These are phyloP conservation scores for Strobilomyces echinocephalus DNA, from an alignment of 768 basidiomycete genomes.

Conservation along the genomic window DNA sequence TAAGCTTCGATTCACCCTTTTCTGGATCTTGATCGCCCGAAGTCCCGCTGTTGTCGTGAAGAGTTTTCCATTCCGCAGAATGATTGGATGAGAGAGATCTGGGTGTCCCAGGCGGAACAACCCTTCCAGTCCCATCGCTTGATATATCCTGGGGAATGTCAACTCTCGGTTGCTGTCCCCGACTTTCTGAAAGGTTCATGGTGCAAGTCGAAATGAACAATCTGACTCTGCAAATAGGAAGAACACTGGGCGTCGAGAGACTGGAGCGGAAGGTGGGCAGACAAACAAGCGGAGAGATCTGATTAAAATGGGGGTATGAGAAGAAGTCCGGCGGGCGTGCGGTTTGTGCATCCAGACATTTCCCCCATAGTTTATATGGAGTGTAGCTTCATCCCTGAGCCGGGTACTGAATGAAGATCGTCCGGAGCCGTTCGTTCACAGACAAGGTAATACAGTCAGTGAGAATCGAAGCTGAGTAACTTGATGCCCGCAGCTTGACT, in stretches of 20 bases:
- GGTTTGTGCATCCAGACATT: not conserved
- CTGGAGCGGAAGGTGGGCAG: not conserved
- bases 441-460: not conserved
- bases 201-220: too few species aligned
- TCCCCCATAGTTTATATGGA: constrained; percentile 8
- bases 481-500: not conserved
- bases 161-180: not conserved
- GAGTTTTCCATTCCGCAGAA: constrained; percentile 7
- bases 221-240: too few species aligned
- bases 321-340: not conserved
- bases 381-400: constrained; percentile 14
- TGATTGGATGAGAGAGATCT: not conserved
- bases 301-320: not conserved
- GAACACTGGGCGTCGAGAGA: not conserved
- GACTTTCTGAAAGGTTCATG: constrained; percentile 2
- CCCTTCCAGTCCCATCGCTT: not conserved
- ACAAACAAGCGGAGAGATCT: not conserved
- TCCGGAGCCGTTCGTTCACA: not conserved
- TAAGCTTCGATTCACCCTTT: not conserved
- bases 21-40: constrained; percentile 3
- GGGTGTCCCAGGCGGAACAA: not conserved
- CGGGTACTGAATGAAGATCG: not conserved
- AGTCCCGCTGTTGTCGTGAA: constrained; percentile 5
- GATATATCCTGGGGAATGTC: not conserved
- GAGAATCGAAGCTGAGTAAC: not conserved